These are phyloP conservation scores for Cyclospora cayetanensis DNA, from an alignment of 169 alveolate species.

Conservation along the genomic window DNA sequence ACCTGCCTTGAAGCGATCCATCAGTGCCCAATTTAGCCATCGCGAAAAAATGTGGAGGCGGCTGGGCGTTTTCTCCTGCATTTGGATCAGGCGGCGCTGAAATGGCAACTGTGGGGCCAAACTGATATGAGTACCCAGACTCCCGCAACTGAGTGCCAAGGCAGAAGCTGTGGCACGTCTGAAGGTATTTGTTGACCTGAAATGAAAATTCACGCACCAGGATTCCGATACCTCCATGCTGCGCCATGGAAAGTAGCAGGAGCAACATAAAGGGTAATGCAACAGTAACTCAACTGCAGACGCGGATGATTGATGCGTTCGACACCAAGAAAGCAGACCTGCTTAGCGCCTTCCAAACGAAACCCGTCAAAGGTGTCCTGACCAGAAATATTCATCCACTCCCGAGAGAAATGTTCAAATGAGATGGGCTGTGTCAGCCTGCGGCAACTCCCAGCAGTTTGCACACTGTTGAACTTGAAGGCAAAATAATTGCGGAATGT, in stretches of 20 bases:
- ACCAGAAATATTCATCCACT: conserved; percentile 86
- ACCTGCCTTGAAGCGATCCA: conserved; percentile 85
- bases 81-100: conserved; percentile 74
- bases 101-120: conserved; percentile 90
- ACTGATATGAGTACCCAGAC: conserved; percentile 87
- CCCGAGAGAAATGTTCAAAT: conserved; percentile 81
- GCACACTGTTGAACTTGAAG: no score
- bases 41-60: conserved; percentile 65
- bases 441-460: no score
- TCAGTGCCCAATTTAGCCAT: conserved; percentile 77
- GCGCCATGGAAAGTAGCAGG: neutral
- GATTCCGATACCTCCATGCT: neutral
- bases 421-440: conserved; percentile 69
- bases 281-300: neutral
- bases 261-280: no score
- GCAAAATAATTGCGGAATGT: no score
- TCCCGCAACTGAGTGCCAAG: conserved; percentile 84
- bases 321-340: conserved; percentile 29
- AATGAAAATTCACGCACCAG: neutral
- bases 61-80: conserved; percentile 64
- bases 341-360: conserved; percentile 90
- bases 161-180: conserved; percentile 87
- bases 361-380: conserved; percentile 93
- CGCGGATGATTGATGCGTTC: neutral
- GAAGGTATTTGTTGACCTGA: conserved; percentile 83